Conservation (phyloP, 805 yeast species). For the Babjeviella inositovora region DNA sequence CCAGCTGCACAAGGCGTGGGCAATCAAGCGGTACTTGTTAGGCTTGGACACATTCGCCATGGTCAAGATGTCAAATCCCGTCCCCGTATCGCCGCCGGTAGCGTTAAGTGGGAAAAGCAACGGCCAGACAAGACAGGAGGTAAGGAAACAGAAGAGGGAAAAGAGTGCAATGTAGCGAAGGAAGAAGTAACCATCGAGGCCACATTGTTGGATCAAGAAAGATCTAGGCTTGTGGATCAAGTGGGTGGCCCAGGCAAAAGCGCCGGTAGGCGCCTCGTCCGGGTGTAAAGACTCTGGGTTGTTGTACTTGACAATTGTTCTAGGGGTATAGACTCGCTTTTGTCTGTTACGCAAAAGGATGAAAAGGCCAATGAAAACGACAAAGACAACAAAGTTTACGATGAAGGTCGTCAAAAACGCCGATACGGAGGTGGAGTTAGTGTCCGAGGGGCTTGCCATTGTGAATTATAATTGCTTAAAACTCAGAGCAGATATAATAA, state of each 20-base stretch:
- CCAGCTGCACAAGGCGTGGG: slow-evolving; percentile 70
- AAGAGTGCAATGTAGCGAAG: slow-evolving; percentile 47
- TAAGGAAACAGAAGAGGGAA: slow-evolving; percentile 30
- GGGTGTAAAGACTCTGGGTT: slow-evolving; percentile 27
- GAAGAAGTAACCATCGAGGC: slow-evolving; percentile 67
- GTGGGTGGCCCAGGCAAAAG: slow-evolving; percentile 36
- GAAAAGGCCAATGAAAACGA: slow-evolving; percentile 21
- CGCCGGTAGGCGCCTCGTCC: slow-evolving; percentile 24
- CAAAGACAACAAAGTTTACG: slow-evolving; percentile 22
- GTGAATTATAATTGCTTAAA: too few species aligned
- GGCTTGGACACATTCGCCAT: slow-evolving; percentile 34
- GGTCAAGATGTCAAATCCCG: slow-evolving; percentile 52
- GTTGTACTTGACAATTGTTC: slow-evolving; percentile 23
- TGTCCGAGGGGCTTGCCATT: too few species aligned
- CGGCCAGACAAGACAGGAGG: slow-evolving; percentile 46
- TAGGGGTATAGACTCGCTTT: slow-evolving; percentile 34
- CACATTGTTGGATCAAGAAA: slow-evolving; percentile 51
- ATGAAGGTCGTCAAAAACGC: slow-evolving; percentile 31
- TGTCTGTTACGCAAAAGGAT: slow-evolving; percentile 22
- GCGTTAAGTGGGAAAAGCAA: slow-evolving; percentile 63
- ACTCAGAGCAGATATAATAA: too few species aligned
- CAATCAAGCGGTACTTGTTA: slow-evolving; percentile 49
- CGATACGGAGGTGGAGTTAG: slow-evolving; percentile 29
- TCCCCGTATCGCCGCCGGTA: slow-evolving; percentile 36
- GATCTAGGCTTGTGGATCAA: slow-evolving; percentile 39